phyloP scores from a whole-genome alignment of 2,329 filamentous ascomycete species.

The Fusarium abutilonis region DNA sequence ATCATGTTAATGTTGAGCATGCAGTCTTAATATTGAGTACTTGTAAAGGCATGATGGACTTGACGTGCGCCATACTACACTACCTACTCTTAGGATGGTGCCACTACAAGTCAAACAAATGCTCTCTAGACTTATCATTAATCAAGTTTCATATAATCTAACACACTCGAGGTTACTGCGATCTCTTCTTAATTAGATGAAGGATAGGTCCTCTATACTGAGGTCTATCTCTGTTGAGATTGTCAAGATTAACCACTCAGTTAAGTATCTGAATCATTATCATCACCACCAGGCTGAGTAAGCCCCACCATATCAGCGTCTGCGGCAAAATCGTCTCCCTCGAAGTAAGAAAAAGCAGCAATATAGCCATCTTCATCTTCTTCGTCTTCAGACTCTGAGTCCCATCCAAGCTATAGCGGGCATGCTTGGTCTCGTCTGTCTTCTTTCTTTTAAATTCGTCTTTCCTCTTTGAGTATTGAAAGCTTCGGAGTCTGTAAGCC shows the following conservation, averaged over 20 bases:
- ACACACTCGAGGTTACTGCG: too few species aligned
- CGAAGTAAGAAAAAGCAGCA: slow-evolving; percentile 9
- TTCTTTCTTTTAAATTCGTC: slow-evolving; percentile 9
- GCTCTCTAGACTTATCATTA: too few species aligned
- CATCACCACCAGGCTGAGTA: not conserved
- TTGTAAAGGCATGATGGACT: too few species aligned
- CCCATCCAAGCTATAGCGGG: not conserved
- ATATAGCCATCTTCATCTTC: not conserved
- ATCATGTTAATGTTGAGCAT: too few species aligned
- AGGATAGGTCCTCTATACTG: too few species aligned
- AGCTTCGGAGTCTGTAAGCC: slow-evolving; percentile 25
- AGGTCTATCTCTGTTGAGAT: too few species aligned
- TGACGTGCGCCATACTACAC: too few species aligned
- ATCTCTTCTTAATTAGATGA: too few species aligned
- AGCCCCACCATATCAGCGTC: slow-evolving; percentile 12
- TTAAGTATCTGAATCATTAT: not conserved
- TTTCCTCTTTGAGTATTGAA: slow-evolving; percentile 24
- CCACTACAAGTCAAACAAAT: too few species aligned
- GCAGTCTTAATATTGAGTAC: too few species aligned
- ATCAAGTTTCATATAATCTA: too few species aligned
- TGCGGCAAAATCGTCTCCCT: slow-evolving; percentile 2
- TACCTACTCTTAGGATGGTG: too few species aligned
- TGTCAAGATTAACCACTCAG: not conserved
- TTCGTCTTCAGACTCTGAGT: not conserved
- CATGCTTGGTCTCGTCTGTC: slow-evolving; percentile 18